Base-by-base conservation (phyloP, 2,329 filamentous ascomycete genomes). In the Diaporthe sp. region DNA sequence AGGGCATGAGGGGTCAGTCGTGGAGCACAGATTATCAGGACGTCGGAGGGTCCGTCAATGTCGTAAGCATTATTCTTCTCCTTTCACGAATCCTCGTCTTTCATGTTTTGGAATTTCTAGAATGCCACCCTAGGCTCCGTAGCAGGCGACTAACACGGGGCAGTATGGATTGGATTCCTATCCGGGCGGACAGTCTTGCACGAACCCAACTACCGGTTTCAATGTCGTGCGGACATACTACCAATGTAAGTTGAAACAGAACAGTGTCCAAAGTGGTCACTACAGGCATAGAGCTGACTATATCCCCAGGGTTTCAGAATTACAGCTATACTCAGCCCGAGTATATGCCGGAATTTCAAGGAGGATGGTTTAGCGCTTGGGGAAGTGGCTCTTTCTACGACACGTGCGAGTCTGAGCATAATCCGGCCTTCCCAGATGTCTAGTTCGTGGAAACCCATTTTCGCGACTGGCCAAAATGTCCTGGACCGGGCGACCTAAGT, bases 21-120 rank as follows among this genome's bases (percentile, higher is more conserved):
- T 90, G 88, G 88, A 88, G 87, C 13, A 87, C 84, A 0, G 88
- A 90, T 75, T 90, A 90, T 77, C 77, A 88, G 51, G 82, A 90
- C 73, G 88, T 90, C 0, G 88, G 88, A n/a, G 88, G 88, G 6
- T 83, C 87, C 5, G 86, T 90, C 30, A 84, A 90, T 75, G 77
- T 88, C 10, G n/a, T n/a, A n/a, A n/a, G n/a, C n/a, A n/a, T n/a
- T n/a, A n/a, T n/a, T n/a, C n/a, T n/a, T n/a, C n/a, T n/a, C n/a
- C n/a, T n/a, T n/a, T n/a, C n/a, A n/a, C n/a, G n/a, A n/a, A n/a
- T n/a, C n/a, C n/a, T n/a, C n/a, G n/a, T n/a, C n/a, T n/a, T n/a
- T n/a, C n/a, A n/a, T n/a, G n/a, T n/a, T n/a, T n/a, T n/a, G n/a
- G n/a, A n/a, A n/a, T n/a, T n/a, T n/a, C n/a, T n/a, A n/a, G n/a